phyloP scores from a whole-genome alignment of 176 grass and related monocot genomes.

The Aegilops umbellulata region DNA sequence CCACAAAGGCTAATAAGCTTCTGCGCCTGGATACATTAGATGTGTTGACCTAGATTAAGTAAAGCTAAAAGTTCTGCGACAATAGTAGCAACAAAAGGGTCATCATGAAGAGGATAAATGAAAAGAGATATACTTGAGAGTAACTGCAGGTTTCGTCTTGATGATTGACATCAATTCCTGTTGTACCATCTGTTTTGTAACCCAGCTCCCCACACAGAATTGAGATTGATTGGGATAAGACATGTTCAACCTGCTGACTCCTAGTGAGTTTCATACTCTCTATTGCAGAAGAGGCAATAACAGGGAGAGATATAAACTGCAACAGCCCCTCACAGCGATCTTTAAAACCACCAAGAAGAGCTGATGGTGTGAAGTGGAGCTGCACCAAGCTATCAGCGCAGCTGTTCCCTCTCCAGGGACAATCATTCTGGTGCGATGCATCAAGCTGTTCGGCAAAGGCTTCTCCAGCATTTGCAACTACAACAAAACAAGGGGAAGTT shows the following conservation, averaged over 20 bases:
- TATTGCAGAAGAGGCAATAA: slow-evolving; percentile 70
- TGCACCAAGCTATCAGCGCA: slow-evolving; percentile 90
- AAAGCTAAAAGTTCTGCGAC: slow-evolving; percentile 33
- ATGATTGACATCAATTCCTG: slow-evolving; percentile 56
- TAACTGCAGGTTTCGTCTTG: slow-evolving; percentile 63
- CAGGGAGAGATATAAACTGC: slow-evolving; percentile 79
- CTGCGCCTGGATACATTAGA: slow-evolving; percentile 76
- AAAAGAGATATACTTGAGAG: slow-evolving; percentile 65
- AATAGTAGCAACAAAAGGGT: slow-evolving; percentile 16
- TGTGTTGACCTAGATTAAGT: slow-evolving; percentile 38
- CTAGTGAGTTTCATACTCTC: slow-evolving; percentile 82
- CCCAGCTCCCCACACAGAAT: slow-evolving; percentile 75
- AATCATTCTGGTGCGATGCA: slow-evolving; percentile 59
- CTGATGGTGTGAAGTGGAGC: slow-evolving; percentile 69
- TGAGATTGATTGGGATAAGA: slow-evolving; percentile 62
- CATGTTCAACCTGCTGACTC: slow-evolving; percentile 55
- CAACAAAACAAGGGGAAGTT: slow-evolving; percentile 35
- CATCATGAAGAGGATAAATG: slow-evolving; percentile 18
- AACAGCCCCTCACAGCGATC: slow-evolving; percentile 85
- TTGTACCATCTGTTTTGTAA: slow-evolving; percentile 47
- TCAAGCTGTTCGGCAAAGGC: slow-evolving; percentile 75
- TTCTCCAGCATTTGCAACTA: slow-evolving; percentile 68
- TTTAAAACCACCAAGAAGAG: slow-evolving; percentile 92
- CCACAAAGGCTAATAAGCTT: slow-evolving; percentile 98
- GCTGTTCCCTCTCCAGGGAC: slow-evolving; percentile 89